Evolutionary conservation across 495 filamentous ascomycete species (phyloP), one percentile per base, ranked within the genome.

Genomic region (Aspergillus carlsbadensis): DNA sequence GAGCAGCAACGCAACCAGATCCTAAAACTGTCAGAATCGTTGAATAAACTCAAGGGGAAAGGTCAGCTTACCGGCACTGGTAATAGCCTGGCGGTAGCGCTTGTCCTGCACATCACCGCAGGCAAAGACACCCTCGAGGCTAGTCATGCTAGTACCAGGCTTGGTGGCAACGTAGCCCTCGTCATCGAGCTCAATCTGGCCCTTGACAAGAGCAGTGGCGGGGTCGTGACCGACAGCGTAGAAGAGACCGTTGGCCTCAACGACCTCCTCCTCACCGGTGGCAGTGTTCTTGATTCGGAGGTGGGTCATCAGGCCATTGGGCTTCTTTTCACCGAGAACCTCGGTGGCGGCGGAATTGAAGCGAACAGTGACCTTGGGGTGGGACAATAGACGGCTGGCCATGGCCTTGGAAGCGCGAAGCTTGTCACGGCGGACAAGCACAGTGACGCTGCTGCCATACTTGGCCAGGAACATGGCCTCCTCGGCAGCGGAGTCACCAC

Each of bases 21-120:
- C 92, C 92, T 95, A 44, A 43, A 45, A 26, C 52, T 51, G 59
- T 65, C 53, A 57, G 62, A 37, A 59, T 31, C 21, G 41, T 41
- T 35, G 54, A 18, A 36, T 39, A 22, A n/a, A 21, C 33, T 18
- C 5, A n/a, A 49, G 53, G 20, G 50, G 6, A 22, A 14, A 21
- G 14, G 34, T 34, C 18, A 42, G 82, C 87, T 63, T 84, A 92
- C 93, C 93, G 65, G 94, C 94, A 79, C 91, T 96, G 48, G 94
- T 98, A 64, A 98, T 92, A 52, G 94, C 94, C 77, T 98, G 94
- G 68, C 95, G 83, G 73, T 99, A 99, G 64, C 88, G 86, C 84
- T 97, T 98, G 69, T 99, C 95, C 78, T 98, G 95, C 17, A 99
- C 94, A 67, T 99, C 94, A 47, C 94, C 94, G 41, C 92, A 93